phyloP scores from a whole-genome alignment of 179 eudicot species.

The Spergularia azorica region DNA sequence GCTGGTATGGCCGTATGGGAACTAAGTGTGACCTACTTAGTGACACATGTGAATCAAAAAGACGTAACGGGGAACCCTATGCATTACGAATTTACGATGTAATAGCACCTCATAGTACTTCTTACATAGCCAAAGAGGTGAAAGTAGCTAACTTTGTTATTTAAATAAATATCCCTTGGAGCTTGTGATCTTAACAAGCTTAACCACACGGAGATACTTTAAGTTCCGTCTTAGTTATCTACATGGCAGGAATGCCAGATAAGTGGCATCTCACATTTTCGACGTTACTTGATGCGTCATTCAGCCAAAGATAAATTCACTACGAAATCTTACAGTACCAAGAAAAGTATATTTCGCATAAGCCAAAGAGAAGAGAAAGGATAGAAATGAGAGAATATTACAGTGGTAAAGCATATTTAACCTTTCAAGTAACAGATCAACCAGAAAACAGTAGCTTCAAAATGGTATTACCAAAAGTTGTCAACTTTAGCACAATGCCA shows the following conservation, averaged over 20 bases:
- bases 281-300: slow-evolving; percentile 8
- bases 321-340: slow-evolving; percentile 5
- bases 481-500: not conserved
- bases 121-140: not conserved
- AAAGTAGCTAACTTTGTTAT: not conserved
- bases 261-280: slow-evolving; percentile 7
- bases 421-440: slow-evolving; percentile 14
- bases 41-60: not conserved
- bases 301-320: slow-evolving; percentile 8
- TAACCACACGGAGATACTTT: not conserved
- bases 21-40: not conserved
- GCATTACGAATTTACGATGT: not conserved
- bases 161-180: not conserved
- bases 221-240: not conserved
- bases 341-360: slow-evolving; percentile 16
- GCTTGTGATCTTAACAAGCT: not conserved
- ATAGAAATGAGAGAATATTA: not conserved
- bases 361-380: slow-evolving; percentile 1
- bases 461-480: not conserved
- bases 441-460: not conserved
- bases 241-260: not conserved
- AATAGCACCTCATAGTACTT: not conserved
- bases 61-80: not conserved
- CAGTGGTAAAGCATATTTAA: slow-evolving; percentile 12
- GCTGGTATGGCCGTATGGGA: not conserved